A percentile compares a stretch with the other conserved stretches of the same genome.
phyloP scores from a whole-genome alignment of 2,329 filamentous ascomycete species.

The Falciphora oryzae region DNA sequence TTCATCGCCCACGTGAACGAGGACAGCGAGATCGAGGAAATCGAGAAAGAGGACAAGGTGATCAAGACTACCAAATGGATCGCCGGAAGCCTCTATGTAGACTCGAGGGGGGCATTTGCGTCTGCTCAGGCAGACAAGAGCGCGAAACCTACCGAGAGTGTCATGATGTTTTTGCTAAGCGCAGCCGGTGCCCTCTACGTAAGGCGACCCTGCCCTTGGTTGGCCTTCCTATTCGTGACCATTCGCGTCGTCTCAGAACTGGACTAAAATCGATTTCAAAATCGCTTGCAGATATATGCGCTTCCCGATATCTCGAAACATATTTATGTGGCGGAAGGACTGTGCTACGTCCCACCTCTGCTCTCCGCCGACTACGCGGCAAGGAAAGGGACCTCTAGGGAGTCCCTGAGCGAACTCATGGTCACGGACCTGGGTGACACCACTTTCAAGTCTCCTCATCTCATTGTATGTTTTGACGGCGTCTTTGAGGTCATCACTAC shows the following conservation, averaged over 20 bases:
- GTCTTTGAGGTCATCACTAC: neutral
- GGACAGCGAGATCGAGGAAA: slow-evolving; percentile 78
- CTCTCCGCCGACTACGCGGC: slow-evolving; percentile 66
- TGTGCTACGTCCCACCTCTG: slow-evolving; percentile 71
- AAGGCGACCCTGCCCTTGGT: slow-evolving; percentile 27
- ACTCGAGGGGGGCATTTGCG: slow-evolving; percentile 51
- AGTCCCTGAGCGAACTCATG: slow-evolving; percentile 71
- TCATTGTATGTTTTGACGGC: slow-evolving; percentile 59
- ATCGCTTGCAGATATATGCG: slow-evolving; percentile 60
- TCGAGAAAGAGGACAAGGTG: slow-evolving; percentile 56
- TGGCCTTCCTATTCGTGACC: neutral
- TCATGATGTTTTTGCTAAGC: slow-evolving; percentile 73
- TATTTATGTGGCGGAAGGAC: slow-evolving; percentile 67
- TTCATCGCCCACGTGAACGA: slow-evolving; percentile 74
- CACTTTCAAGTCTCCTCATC: slow-evolving; percentile 64
- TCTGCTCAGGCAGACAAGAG: slow-evolving; percentile 32
- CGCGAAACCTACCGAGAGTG: slow-evolving; percentile 37
- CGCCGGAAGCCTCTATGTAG: slow-evolving; percentile 78
- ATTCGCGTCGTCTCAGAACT: neutral
- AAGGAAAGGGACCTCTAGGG: slow-evolving; percentile 65
- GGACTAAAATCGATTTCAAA: neutral
- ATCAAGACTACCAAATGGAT: slow-evolving; percentile 65
- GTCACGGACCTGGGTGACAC: slow-evolving; percentile 80
- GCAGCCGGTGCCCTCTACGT: slow-evolving; percentile 70
- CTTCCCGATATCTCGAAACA: slow-evolving; percentile 67